Evolutionary conservation across 768 basidiomycete species (phyloP).

Genomic region (Tulasnella sp.): DNA sequence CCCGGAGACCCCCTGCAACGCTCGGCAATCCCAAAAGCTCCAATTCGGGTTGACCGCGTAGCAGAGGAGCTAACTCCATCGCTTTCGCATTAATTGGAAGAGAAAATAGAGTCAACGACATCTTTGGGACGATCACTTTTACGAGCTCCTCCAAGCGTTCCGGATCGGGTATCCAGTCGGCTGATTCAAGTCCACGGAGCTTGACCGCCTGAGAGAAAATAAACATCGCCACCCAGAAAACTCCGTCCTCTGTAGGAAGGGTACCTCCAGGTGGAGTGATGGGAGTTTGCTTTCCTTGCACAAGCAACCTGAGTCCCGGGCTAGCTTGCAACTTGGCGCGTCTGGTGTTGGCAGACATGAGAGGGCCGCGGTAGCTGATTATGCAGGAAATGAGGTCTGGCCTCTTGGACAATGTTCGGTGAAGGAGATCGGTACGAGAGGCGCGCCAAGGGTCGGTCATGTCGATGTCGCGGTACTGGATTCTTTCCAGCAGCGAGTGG

Average conservation of each 20-base stretch:
- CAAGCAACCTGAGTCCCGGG: not conserved
- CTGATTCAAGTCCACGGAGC: not conserved
- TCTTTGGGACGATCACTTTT: not conserved
- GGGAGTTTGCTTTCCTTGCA: not conserved
- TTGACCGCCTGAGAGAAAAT: not conserved
- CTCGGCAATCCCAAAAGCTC: not conserved
- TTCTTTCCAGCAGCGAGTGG: not conserved
- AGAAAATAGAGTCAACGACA: not conserved
- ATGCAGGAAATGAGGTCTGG: not conserved
- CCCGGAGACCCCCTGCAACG: not conserved
- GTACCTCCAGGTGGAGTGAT: not conserved
- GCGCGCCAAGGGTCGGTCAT: not conserved
- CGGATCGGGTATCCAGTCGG: not conserved
- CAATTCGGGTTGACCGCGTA: not conserved
- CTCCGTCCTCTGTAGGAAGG: not conserved
- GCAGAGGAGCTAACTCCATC: not conserved
- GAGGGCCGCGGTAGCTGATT: not conserved
- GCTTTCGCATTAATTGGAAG: not conserved
- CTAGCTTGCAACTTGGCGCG: too few relatives aligned
- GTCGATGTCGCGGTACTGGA: not conserved
- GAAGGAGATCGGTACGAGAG: not conserved
- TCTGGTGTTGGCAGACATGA: not conserved
- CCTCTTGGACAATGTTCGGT: not conserved
- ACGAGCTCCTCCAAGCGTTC: not conserved
- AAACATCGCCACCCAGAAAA: not conserved